Percentiles rank a stretch among this genome's conserved stretches.
phyloP scores from a whole-genome alignment of 2,329 filamentous ascomycete species.

The Daldinia eschscholtzii region DNA sequence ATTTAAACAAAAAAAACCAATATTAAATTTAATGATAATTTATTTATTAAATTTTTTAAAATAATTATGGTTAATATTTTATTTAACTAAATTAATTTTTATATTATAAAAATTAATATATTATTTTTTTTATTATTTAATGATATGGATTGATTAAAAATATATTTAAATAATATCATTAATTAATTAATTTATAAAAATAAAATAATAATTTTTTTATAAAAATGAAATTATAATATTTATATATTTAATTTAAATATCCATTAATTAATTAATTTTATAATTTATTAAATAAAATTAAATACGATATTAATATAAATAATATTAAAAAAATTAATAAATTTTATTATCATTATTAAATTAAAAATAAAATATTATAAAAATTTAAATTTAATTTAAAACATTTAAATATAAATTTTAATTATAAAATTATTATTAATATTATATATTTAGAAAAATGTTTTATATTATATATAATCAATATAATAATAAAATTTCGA shows the following conservation, averaged over 20 bases:
- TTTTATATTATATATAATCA: background rate
- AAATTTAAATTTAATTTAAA: slow-evolving; percentile 4
- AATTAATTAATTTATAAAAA: background rate
- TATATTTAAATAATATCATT: slow-evolving; percentile 8
- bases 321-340: slow-evolving; percentile 2
- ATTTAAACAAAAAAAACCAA: background rate
- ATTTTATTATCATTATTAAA: slow-evolving; percentile 9
- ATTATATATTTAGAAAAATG: slow-evolving; percentile 8
- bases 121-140: background rate
- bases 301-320: slow-evolving; percentile 4
- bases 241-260: background rate
- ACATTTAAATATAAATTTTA: slow-evolving; percentile 1
- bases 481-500: background rate
- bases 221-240: background rate
- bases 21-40: slow-evolving; percentile 7
- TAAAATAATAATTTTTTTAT: background rate
- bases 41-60: slow-evolving; percentile 1
- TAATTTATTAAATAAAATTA: slow-evolving; percentile 6
- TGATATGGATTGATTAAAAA: background rate
- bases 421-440: slow-evolving; percentile 9
- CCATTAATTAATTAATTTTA: background rate
- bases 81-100: too few species aligned
- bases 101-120: background rate
- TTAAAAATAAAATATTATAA: slow-evolving; percentile 4
- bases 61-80: background rate